These are phyloP conservation scores for Lithospermum erythrorhizon DNA, from an alignment of 257 asterid genomes.

Conservation along the genomic window DNA sequence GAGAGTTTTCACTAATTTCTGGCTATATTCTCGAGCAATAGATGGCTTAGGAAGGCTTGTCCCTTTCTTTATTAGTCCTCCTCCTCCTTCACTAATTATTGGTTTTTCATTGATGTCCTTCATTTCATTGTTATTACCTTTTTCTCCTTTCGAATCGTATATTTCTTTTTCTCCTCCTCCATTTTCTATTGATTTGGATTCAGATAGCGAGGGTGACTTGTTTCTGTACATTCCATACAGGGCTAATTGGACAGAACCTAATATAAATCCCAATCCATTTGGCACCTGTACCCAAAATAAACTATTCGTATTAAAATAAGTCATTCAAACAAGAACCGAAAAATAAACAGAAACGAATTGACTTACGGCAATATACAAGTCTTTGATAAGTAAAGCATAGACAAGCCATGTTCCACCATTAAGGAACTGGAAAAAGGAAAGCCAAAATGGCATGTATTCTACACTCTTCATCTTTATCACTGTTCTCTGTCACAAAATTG, in stretches of 20 bases:
- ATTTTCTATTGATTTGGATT: constrained; percentile 7
- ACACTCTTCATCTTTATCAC: constrained; percentile 64
- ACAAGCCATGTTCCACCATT: constrained; percentile 55
- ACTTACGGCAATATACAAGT: constrained; percentile 47
- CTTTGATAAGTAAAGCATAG: constrained; percentile 41
- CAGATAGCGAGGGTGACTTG: constrained; percentile 7
- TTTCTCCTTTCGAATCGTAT: constrained; percentile 17
- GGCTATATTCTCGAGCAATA: constrained; percentile 23
- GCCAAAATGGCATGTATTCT: constrained; percentile 60
- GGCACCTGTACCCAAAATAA: constrained; percentile 46
- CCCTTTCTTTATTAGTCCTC: constrained; percentile 18
- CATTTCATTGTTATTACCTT: constrained; percentile 15
- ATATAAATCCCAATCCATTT: constrained; percentile 46
- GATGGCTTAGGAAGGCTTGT: constrained; percentile 37
- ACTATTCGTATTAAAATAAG: neutral
- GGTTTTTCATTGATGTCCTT: constrained; percentile 15
- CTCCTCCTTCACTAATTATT: constrained; percentile 8
- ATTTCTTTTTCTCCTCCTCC: constrained; percentile 24
- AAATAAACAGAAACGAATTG: neutral
- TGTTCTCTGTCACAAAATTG: constrained; percentile 24
- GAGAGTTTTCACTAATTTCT: constrained; percentile 18
- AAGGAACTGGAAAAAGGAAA: constrained; percentile 53
- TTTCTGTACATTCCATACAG: constrained; percentile 28
- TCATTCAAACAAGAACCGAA: neutral
- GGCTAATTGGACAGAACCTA: constrained; percentile 43